Evolutionary conservation across 441 rosid genomes (phyloP).

Genomic region (Melastoma candidum): DNA sequence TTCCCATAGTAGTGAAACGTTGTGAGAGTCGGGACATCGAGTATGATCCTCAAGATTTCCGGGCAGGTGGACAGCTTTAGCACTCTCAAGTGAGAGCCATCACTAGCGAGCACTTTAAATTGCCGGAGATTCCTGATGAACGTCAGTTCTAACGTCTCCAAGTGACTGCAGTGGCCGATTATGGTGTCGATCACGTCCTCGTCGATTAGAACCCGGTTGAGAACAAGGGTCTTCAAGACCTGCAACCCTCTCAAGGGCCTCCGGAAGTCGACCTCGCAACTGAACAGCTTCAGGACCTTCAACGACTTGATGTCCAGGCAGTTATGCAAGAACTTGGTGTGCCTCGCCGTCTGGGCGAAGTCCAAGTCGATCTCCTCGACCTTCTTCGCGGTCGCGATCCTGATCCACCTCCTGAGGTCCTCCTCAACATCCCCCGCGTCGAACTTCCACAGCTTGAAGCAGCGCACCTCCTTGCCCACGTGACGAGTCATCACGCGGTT

Average conservation of each 20-base stretch:
- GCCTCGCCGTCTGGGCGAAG: not conserved
- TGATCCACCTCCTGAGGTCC: slow-evolving; percentile 3
- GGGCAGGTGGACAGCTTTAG: slow-evolving; percentile 4
- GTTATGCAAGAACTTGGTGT: not conserved
- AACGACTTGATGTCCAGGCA: not conserved
- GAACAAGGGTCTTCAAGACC: slow-evolving; percentile 1
- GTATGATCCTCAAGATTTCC: not conserved
- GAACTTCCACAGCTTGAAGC: slow-evolving; percentile 3
- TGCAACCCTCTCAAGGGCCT: not conserved
- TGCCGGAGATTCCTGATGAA: not conserved
- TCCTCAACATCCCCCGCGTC: not conserved
- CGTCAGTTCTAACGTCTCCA: slow-evolving; percentile 3
- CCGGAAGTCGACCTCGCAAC: not conserved
- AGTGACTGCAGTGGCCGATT: slow-evolving; percentile 1
- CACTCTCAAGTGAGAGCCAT: not conserved
- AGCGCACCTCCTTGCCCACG: slow-evolving; percentile 1
- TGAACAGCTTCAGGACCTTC: slow-evolving; percentile 1
- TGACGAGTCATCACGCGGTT: not conserved
- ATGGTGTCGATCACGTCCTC: not conserved
- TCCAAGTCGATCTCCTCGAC: slow-evolving; percentile 6
- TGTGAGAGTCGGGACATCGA: not conserved
- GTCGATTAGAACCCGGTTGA: not conserved
- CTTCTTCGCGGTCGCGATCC: not conserved
- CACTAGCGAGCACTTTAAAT: not conserved
- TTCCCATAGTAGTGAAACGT: not conserved